These are phyloP conservation scores for Neospora caninum DNA, from an alignment of 169 alveolate genomes.

Conservation along the genomic window DNA sequence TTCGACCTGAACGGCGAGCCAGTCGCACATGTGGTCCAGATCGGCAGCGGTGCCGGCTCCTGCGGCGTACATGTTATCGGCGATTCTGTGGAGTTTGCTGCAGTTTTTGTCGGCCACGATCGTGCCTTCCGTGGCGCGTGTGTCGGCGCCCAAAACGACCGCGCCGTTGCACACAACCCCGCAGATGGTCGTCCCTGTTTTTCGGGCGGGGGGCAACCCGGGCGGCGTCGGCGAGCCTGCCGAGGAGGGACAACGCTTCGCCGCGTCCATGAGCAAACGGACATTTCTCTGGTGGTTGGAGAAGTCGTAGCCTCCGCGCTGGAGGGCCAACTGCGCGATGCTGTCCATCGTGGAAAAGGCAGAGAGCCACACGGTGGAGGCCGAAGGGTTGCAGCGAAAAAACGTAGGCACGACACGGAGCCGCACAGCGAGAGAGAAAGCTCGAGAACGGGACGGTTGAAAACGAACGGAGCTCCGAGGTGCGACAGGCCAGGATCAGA, in stretches of 20 bases:
- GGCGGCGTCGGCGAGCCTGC: neutral
- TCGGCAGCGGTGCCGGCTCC: slow-evolving; percentile 99
- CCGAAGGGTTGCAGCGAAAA: neutral
- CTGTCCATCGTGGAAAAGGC: neutral
- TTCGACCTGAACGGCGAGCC: slow-evolving; percentile 84
- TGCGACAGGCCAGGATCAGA: neutral
- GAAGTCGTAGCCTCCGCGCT: slow-evolving; percentile 63
- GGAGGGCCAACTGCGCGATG: slow-evolving; percentile 30
- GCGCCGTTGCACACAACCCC: slow-evolving; percentile 95
- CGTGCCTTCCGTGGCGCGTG: slow-evolving; percentile 98
- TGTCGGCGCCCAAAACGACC: slow-evolving; percentile 98
- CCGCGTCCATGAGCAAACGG: slow-evolving; percentile 10
- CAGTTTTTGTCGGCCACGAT: slow-evolving; percentile 98
- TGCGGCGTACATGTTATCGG: slow-evolving; percentile 96
- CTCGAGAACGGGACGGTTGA: neutral
- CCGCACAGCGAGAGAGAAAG: neutral
- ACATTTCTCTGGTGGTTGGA: slow-evolving; percentile 41
- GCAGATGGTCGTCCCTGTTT: slow-evolving; percentile 98
- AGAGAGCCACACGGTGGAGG: neutral
- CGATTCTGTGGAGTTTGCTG: slow-evolving; percentile 94
- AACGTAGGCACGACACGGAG: no score
- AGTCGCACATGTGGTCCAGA: slow-evolving; percentile 93
- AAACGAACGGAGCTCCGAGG: neutral
- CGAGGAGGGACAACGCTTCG: neutral
- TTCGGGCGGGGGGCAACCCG: slow-evolving; percentile 61